Conservation (phyloP, 2,329 filamentous ascomycete genomes). For the Phialemonium atrogriseum region DNA sequence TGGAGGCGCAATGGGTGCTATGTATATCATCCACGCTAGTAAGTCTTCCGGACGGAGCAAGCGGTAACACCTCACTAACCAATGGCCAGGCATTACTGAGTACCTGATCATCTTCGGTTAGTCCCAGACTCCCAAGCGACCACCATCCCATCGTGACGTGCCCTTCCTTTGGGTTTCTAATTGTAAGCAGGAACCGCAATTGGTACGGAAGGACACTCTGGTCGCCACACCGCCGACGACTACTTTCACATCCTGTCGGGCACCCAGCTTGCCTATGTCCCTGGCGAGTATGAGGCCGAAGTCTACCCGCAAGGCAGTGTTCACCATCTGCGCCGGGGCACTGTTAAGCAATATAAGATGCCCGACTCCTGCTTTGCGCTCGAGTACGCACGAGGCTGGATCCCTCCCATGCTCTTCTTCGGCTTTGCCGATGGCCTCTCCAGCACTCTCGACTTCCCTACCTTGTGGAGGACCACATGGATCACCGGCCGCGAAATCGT, state of each 20-base stretch:
- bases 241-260: conserved; percentile 88
- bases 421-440: conserved; percentile 75
- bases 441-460: conserved; percentile 79
- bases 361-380: conserved; percentile 68
- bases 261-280: conserved; percentile 66
- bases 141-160: not conserved
- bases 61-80: no score
- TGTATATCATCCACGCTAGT: conserved; percentile 87
- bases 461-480: conserved; percentile 68
- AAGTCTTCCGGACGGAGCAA: no score
- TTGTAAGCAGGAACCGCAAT: conserved; percentile 59
- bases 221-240: conserved; percentile 85
- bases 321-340: conserved; percentile 63
- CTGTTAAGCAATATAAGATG: conserved; percentile 79
- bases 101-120: conserved; percentile 78
- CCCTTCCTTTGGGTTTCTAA: no score
- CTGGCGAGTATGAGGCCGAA: conserved; percentile 59
- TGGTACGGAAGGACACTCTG: conserved; percentile 81
- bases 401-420: conserved; percentile 87
- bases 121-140: conserved; percentile 3
- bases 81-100: conserved; percentile 76
- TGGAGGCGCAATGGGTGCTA: conserved; percentile 82
- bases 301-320: conserved; percentile 61
- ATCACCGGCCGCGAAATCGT: conserved; percentile 74
- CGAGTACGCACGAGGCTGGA: conserved; percentile 82